Conservation (phyloP, 2,329 filamentous ascomycete species). For the Ascochyta lentis region DNA sequence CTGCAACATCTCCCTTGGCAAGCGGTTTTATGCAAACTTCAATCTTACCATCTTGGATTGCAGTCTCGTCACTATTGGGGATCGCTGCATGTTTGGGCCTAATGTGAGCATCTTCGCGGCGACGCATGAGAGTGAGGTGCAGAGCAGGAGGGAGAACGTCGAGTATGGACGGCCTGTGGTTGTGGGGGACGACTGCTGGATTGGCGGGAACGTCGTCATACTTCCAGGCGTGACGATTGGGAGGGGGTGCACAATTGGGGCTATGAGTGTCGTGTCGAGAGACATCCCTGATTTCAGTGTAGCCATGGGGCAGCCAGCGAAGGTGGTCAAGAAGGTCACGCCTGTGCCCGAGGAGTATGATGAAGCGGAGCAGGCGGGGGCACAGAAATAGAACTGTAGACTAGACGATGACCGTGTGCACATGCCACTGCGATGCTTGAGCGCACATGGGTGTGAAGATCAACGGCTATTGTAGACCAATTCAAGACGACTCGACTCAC, state of each 20-base stretch:
- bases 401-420: background rate
- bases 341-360: slow-evolving; percentile 20
- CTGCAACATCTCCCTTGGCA: slow-evolving; percentile 67
- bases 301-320: slow-evolving; percentile 71
- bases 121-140: slow-evolving; percentile 60
- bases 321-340: slow-evolving; percentile 55
- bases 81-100: slow-evolving; percentile 60
- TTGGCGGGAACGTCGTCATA: slow-evolving; percentile 61
- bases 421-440: background rate
- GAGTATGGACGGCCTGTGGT: slow-evolving; percentile 59
- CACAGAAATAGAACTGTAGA: background rate
- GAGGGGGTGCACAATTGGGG: slow-evolving; percentile 74
- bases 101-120: slow-evolving; percentile 61
- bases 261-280: slow-evolving; percentile 84
- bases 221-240: slow-evolving; percentile 82
- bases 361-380: background rate
- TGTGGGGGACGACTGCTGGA: slow-evolving; percentile 55
- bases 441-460: background rate
- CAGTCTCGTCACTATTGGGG: slow-evolving; percentile 59
- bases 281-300: slow-evolving; percentile 69
- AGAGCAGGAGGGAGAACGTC: slow-evolving; percentile 55
- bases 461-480: background rate
- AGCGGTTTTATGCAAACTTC: slow-evolving; percentile 70
- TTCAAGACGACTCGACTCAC: too few species aligned
- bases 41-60: slow-evolving; percentile 62